phyloP scores from a whole-genome alignment of 305 asterid genomes.

The Plantago lanceolata region DNA sequence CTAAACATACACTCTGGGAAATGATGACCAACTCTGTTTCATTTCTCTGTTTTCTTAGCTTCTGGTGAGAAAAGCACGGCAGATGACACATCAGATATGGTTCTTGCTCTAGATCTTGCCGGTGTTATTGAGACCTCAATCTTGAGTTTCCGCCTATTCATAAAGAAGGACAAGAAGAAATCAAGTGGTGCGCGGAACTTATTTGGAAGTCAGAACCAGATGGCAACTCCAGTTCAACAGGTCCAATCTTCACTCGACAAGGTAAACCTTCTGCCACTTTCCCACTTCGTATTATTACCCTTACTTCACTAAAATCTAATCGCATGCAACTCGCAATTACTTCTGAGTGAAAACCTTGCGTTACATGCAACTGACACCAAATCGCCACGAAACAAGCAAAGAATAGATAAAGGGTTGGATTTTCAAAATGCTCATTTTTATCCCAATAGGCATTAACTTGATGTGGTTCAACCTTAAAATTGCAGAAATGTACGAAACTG shows the following conservation, averaged over 20 bases:
- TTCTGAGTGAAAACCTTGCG: background rate
- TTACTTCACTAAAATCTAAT: background rate
- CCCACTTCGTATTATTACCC: background rate
- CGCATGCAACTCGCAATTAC: background rate
- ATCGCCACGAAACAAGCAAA: background rate
- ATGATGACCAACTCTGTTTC: background rate
- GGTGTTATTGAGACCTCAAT: constrained; percentile 67
- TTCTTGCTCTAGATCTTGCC: constrained; percentile 54
- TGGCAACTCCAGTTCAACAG: constrained; percentile 69
- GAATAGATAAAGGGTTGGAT: too few relatives aligned
- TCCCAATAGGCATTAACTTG: background rate
- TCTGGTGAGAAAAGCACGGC: constrained; percentile 41
- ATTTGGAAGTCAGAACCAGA: constrained; percentile 59
- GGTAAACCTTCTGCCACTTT: constrained; percentile 34
- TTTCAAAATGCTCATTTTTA: background rate
- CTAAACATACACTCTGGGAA: constrained; percentile 7
- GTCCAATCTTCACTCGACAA: constrained; percentile 69
- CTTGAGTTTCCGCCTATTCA: constrained; percentile 59
- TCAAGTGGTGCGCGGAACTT: constrained; percentile 42
- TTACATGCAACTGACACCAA: background rate
- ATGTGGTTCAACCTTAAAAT: constrained; percentile 6
- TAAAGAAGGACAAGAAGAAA: constrained; percentile 77
- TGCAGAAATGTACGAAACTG: constrained; percentile 73
- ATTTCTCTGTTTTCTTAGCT: constrained; percentile 40
- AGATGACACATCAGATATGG: constrained; percentile 49